These are phyloP conservation scores for Debaryomyces maramus DNA, from an alignment of 805 yeast genomes.

Conservation along the genomic window DNA sequence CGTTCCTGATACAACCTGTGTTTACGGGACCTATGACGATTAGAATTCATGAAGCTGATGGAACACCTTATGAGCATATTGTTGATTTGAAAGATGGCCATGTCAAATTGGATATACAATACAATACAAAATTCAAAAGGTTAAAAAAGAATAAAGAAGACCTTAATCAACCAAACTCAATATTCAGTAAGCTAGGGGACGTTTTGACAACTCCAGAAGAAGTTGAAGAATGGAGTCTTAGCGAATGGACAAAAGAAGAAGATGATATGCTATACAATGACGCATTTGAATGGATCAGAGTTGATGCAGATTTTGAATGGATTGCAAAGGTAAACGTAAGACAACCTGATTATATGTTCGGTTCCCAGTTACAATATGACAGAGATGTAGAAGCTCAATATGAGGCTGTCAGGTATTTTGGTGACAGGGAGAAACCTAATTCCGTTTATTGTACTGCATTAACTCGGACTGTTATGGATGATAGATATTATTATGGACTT, in stretches of 20 bases:
- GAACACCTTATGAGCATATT: constrained; percentile 97
- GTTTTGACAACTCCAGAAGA: constrained; percentile 64
- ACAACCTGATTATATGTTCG: constrained; percentile 94
- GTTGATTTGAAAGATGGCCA: constrained; percentile 84
- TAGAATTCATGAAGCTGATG: constrained; percentile 96
- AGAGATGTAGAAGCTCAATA: constrained; percentile 94
- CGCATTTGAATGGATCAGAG: constrained; percentile 96
- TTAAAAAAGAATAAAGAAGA: constrained; percentile 63
- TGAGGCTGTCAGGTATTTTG: constrained; percentile 77
- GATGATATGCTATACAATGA: constrained; percentile 71
- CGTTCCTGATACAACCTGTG: constrained; percentile 44
- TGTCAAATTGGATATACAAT: constrained; percentile 89
- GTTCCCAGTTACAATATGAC: constrained; percentile 91
- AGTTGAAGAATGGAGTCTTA: constrained; percentile 66
- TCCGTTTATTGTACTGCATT: constrained; percentile 72
- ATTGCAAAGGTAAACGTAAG: constrained; percentile 75
- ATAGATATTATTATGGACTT: constrained; percentile 84
- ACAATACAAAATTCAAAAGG: constrained; percentile 89
- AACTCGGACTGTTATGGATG: constrained; percentile 78
- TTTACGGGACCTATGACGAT: constrained; percentile 96
- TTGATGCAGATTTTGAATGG: constrained; percentile 99
- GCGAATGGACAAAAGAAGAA: constrained; percentile 69
- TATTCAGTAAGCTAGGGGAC: constrained; percentile 69
- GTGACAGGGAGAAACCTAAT: constrained; percentile 56
- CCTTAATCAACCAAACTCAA: constrained; percentile 32